Evolutionary conservation across 1,284 basidiomycete species (phyloP).

Genomic region (Cryptococcus sp.): DNA sequence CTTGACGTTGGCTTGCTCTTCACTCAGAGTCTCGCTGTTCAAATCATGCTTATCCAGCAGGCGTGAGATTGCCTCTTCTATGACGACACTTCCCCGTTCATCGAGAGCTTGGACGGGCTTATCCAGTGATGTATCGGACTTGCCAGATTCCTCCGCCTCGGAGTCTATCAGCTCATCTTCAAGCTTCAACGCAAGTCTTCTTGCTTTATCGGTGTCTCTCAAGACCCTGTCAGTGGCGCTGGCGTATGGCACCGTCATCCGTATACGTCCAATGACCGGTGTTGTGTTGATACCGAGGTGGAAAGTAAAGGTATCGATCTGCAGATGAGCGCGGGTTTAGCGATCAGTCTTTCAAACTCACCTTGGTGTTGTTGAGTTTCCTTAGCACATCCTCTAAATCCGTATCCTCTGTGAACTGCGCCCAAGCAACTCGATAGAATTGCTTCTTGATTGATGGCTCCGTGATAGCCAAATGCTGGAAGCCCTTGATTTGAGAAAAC

Average conservation of each 20-base stretch:
- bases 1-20: slow-evolving; percentile 24
- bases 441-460: slow-evolving; percentile 85
- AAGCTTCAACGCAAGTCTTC: slow-evolving; percentile 62
- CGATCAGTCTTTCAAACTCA: slow-evolving; percentile 43
- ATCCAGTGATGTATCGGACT: slow-evolving; percentile 7
- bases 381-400: slow-evolving; percentile 69
- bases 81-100: slow-evolving; percentile 39
- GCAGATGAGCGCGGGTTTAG: not conserved
- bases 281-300: slow-evolving; percentile 78
- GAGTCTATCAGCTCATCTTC: slow-evolving; percentile 59
- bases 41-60: slow-evolving; percentile 28
- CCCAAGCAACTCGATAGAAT: slow-evolving; percentile 88
- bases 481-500: slow-evolving; percentile 46
- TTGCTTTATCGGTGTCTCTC: slow-evolving; percentile 71
- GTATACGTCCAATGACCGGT: slow-evolving; percentile 69
- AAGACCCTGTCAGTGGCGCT: slow-evolving; percentile 70
- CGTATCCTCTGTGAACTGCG: slow-evolving; percentile 74
- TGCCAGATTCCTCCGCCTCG: slow-evolving; percentile 30
- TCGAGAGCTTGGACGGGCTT: slow-evolving; percentile 15
- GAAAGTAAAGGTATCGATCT: slow-evolving; percentile 90
- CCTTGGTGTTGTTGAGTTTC: slow-evolving; percentile 77
- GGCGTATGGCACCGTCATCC: slow-evolving; percentile 73
- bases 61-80: slow-evolving; percentile 34
- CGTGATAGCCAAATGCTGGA: slow-evolving; percentile 72
- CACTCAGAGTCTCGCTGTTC: slow-evolving; percentile 26